Evolutionary conservation across 352 stramenopile genomes (phyloP).

Genomic region (Plasmopara muralis): DNA sequence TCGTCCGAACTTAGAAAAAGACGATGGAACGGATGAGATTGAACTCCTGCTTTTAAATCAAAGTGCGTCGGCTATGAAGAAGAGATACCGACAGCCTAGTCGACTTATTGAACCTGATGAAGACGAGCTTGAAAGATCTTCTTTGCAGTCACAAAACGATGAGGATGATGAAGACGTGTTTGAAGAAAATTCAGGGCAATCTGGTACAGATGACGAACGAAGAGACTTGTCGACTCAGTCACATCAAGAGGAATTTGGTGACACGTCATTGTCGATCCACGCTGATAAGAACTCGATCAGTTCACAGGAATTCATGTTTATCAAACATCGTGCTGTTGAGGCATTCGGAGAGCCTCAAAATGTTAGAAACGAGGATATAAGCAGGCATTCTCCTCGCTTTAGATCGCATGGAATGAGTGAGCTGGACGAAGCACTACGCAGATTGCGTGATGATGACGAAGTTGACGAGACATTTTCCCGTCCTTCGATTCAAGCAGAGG

Average conservation of each 20-base stretch:
- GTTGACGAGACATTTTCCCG: slow-evolving; percentile 1
- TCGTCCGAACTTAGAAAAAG: slow-evolving; percentile 22
- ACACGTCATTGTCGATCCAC: background rate
- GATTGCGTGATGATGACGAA: slow-evolving; percentile 2
- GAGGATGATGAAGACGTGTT: slow-evolving; percentile 1
- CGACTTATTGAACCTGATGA: background rate
- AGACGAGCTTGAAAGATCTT: background rate
- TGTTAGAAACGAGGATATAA: background rate
- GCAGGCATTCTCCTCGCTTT: background rate
- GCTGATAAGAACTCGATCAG: slow-evolving; percentile 2
- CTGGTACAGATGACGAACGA: background rate
- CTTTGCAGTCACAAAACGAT: background rate
- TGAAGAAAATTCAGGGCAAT: background rate
- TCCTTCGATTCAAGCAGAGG: background rate
- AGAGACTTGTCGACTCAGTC: background rate
- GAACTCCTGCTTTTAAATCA: slow-evolving; percentile 19
- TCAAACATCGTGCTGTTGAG: background rate
- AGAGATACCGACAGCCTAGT: background rate
- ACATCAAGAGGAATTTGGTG: background rate
- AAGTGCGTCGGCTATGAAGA: slow-evolving; percentile 7
- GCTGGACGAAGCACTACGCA: background rate
- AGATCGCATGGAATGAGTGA: slow-evolving; percentile 1
- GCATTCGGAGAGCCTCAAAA: background rate
- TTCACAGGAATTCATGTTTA: background rate
- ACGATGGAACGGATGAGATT: slow-evolving; percentile 31